Base-by-base conservation (phyloP, 345 rosid genomes). In the Boechera stricta region DNA sequence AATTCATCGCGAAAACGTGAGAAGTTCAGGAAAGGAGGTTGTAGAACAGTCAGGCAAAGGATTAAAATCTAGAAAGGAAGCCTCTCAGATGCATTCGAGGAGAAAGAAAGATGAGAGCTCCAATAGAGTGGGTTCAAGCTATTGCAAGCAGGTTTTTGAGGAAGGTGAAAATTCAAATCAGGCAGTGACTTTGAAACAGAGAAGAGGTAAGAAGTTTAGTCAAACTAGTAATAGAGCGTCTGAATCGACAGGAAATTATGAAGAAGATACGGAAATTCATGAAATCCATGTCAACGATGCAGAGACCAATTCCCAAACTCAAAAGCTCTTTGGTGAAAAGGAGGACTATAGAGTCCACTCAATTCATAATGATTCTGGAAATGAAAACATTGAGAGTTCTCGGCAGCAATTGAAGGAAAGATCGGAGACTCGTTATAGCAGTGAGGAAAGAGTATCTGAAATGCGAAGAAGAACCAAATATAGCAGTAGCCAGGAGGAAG, bases 401-500 rank as follows among this genome's bases (percentile, higher is more conserved):
- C 69, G 68, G 45, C 79, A 75, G 69, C 85, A 77, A 71, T 57
- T 59, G 36, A 57, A 67, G 72, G 81, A 71, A 67, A 77, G 58
- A 9, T 79, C 85, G 28, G 83, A 72, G 73, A 28, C 73, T 66
- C 85, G 42, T 71, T 81, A 84, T 65, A 63, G 64, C 48, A 77
- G 69, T 55, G 64, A 65, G 54, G 86, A 82, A 68, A 82, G 75
- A 79, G 69, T 77, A 76, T 82, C 85, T 35, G 73, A 80, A 63
- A 79, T 78, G 79, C 83, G 58, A 35, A 77, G 86, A 62, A 84
- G 80, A 65, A 76, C 85, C 15, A 85, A 82, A 52, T 75, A 88
- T 75, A 77, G 69, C 68, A 63, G 77, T 82, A 83, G 77, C 61
- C 72, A 64, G 6, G 67, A 71, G 79, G 90, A 83, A 66, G 85